These are phyloP conservation scores for Solanum okadae DNA, from an alignment of 257 asterid genomes.

Conservation along the genomic window DNA sequence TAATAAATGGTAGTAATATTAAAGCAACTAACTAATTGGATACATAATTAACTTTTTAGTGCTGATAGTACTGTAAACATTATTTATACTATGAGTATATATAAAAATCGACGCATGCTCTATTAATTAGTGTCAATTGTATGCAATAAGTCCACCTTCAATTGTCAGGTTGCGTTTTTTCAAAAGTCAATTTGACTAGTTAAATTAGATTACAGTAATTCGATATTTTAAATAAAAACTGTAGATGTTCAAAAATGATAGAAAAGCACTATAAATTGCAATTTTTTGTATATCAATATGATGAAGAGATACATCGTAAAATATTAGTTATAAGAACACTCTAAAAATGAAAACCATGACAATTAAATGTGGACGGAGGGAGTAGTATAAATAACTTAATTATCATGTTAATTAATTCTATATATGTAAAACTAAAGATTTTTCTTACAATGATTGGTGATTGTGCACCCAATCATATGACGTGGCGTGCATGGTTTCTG, in stretches of 20 bases:
- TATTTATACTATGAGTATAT: neutral
- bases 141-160: neutral
- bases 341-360: neutral
- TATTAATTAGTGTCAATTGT: neutral
- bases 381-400: neutral
- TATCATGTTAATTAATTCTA: neutral
- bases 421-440: neutral
- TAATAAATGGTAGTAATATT: neutral
- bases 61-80: neutral
- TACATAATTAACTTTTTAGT: neutral
- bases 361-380: neutral
- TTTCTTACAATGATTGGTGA: neutral
- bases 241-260: too few relatives aligned
- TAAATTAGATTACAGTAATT: too few relatives aligned
- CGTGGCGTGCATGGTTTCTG: slow-evolving; percentile 17
- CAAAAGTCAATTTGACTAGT: too few relatives aligned
- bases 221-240: neutral
- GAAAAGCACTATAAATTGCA: neutral
- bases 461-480: slow-evolving; percentile 29
- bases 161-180: too few relatives aligned
- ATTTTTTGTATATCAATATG: neutral
- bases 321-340: too few relatives aligned
- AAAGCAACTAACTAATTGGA: neutral
- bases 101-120: neutral
- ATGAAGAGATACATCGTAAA: neutral